A percentile compares a stretch with the other conserved stretches of the same genome.
Evolutionary conservation across 495 filamentous ascomycete genomes (phyloP).

Genomic region (Venustampulla echinocandica): DNA sequence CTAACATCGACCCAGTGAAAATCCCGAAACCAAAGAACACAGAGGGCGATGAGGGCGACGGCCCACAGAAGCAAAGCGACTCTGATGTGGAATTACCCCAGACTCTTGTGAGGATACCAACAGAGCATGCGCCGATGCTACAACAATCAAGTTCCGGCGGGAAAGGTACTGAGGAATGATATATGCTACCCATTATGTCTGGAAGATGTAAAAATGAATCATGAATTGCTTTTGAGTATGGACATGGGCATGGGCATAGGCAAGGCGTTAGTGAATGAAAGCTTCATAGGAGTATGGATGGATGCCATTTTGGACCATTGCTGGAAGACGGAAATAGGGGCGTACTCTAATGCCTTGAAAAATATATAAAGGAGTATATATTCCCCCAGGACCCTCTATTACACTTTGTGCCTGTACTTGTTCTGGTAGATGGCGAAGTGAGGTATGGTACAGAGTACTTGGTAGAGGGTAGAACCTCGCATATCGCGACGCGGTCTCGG

Average conservation of each 20-base stretch:
- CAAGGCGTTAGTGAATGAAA: background rate
- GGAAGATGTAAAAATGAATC: conserved; percentile 2
- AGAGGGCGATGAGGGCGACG: conserved; percentile 27
- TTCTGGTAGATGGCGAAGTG: too few relatives aligned
- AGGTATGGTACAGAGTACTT: too few relatives aligned
- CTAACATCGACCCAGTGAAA: conserved; percentile 36
- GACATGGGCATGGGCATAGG: conserved; percentile 4
- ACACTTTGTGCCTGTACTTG: too few relatives aligned
- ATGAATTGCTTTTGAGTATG: background rate
- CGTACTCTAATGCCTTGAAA: too few relatives aligned
- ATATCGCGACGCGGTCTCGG: background rate
- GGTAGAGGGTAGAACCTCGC: too few relatives aligned
- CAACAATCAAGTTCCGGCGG: conserved; percentile 30
- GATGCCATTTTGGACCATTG: too few relatives aligned
- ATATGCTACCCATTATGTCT: background rate
- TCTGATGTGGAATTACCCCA: conserved; percentile 56
- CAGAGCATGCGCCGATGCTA: conserved; percentile 51
- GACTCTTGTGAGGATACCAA: conserved; percentile 73
- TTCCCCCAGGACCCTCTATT: too few relatives aligned
- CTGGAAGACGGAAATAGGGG: too few relatives aligned
- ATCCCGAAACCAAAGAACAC: conserved; percentile 50
- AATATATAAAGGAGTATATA: too few relatives aligned
- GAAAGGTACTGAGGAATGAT: background rate
- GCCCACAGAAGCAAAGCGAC: conserved; percentile 26
- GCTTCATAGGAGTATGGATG: too few relatives aligned